These are phyloP conservation scores for Salix koriyanagi DNA, from an alignment of 345 rosid species.

Conservation along the genomic window DNA sequence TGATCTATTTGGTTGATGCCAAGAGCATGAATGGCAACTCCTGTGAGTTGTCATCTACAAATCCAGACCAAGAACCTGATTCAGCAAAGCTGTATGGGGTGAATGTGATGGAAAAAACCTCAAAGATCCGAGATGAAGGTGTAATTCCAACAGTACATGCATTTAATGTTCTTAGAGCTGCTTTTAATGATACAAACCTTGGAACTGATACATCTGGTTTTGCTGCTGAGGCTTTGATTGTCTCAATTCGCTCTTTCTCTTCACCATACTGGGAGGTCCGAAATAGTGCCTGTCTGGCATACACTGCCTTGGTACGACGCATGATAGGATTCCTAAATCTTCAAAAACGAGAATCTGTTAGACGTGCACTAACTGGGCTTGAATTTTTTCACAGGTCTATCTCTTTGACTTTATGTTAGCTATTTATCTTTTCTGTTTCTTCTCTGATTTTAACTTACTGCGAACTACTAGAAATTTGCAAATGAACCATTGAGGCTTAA, in stretches of 20 bases:
- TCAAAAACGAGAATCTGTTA: conserved; percentile 79
- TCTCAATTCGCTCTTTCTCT: conserved; percentile 76
- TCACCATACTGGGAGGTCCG: conserved; percentile 97
- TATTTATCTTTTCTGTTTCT: neutral
- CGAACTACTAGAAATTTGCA: neutral
- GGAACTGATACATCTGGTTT: conserved; percentile 94
- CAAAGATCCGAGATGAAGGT: conserved; percentile 91
- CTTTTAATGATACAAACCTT: conserved; percentile 91
- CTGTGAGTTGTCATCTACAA: conserved; percentile 23
- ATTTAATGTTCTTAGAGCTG: conserved; percentile 82
- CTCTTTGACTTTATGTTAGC: conserved; percentile 13
- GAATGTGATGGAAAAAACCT: conserved; percentile 42
- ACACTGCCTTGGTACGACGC: conserved; percentile 82
- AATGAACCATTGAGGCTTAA: neutral
- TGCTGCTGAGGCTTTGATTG: conserved; percentile 84
- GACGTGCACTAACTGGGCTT: conserved; percentile 83
- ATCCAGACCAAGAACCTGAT: conserved; percentile 26
- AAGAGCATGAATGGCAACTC: conserved; percentile 20
- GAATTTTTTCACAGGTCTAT: conserved; percentile 94
- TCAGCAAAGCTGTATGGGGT: conserved; percentile 24
- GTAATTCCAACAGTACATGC: conserved; percentile 93
- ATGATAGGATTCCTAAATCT: conserved; percentile 92
- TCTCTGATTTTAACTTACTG: neutral
- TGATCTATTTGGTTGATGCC: conserved; percentile 33
- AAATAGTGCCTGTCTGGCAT: conserved; percentile 89